These are phyloP conservation scores for Crithidia brevicula DNA, from an alignment of 208 protist genomes.

Conservation along the genomic window DNA sequence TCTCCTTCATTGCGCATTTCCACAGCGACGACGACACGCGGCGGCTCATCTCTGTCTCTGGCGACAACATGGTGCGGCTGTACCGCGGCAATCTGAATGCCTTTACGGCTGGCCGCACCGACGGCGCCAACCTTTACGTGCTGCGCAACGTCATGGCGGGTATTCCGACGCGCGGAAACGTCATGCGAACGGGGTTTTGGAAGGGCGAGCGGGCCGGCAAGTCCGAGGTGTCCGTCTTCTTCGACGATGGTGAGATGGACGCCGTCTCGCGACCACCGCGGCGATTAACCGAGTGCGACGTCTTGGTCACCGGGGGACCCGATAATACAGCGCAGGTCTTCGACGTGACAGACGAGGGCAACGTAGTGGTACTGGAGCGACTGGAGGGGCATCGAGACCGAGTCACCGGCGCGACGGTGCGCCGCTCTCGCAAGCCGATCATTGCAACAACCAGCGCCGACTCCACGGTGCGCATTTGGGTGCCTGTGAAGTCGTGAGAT, in stretches of 20 bases:
- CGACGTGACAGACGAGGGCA: constrained; percentile 81
- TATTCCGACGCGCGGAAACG: constrained; percentile 64
- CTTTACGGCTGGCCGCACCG: constrained; percentile 24
- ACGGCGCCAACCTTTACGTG: constrained; percentile 46
- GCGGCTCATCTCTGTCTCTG: constrained; percentile 73
- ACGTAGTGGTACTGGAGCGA: constrained; percentile 54
- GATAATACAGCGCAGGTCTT: constrained; percentile 84
- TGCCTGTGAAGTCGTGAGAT: constrained; percentile 71
- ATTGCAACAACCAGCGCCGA: constrained; percentile 88
- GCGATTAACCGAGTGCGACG: constrained; percentile 79
- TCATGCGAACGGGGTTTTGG: constrained; percentile 75
- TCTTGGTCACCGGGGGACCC: constrained; percentile 70
- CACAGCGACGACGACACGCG: constrained; percentile 73
- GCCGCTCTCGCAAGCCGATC: constrained; percentile 70
- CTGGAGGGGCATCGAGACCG: constrained; percentile 88
- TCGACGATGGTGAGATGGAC: constrained; percentile 89
- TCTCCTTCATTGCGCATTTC: constrained; percentile 67
- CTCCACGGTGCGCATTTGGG: constrained; percentile 85
- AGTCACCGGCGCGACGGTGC: constrained; percentile 75
- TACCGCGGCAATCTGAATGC: constrained; percentile 67
- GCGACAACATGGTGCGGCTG: constrained; percentile 85
- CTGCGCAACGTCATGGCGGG: constrained; percentile 78
- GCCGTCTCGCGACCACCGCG: constrained; percentile 52
- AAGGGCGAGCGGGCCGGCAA: constrained; percentile 62
- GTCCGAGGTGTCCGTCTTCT: constrained; percentile 68